Percentiles rank a stretch among this genome's conserved stretches.
Evolutionary conservation across 345 rosid species (phyloP).

Genomic region (Diplotaxis tenuifolia): DNA sequence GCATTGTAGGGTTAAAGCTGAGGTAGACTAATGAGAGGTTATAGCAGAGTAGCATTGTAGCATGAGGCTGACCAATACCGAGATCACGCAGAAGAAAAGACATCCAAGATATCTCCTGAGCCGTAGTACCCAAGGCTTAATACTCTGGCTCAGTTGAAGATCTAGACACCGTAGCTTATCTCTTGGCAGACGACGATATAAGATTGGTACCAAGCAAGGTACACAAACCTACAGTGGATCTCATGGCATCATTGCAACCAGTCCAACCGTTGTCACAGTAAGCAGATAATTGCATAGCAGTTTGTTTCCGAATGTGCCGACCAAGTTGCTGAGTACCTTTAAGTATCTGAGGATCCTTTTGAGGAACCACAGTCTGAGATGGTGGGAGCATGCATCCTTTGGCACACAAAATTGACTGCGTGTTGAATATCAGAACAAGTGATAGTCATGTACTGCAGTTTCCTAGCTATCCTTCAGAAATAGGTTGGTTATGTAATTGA

Average conservation of each 20-base stretch:
- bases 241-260: neutral
- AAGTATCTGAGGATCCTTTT: no score
- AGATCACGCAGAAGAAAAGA: neutral
- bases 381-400: no score
- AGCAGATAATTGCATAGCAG: no score
- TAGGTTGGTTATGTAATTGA: no score
- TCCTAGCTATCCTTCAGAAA: no score
- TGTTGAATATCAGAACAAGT: no score
- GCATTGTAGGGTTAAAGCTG: neutral
- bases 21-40: neutral
- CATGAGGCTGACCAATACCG: neutral
- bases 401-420: no score
- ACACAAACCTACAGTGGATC: neutral
- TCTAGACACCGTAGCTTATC: neutral
- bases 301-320: no score
- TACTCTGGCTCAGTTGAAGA: neutral
- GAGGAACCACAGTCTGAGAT: no score
- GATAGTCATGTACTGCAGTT: no score
- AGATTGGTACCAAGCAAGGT: neutral
- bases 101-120: neutral
- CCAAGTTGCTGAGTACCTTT: no score
- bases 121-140: neutral
- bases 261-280: neutral
- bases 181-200: neutral
- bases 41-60: neutral